These are phyloP conservation scores for Apiospora rasikravindrae DNA, from an alignment of 2,329 filamentous ascomycete species.

Conservation along the genomic window DNA sequence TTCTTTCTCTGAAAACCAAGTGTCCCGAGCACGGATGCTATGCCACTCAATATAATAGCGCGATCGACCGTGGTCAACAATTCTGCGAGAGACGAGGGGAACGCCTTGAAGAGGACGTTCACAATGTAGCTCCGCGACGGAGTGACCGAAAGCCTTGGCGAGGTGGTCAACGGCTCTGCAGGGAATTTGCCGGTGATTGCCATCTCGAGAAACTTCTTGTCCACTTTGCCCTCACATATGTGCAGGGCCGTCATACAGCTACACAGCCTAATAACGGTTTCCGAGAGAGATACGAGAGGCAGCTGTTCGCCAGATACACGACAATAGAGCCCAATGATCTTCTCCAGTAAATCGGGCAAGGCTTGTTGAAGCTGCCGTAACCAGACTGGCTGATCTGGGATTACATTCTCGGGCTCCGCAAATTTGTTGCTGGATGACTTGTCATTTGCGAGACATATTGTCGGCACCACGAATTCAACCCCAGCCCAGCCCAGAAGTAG, in stretches of 20 bases:
- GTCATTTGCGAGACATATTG: constrained; percentile 58
- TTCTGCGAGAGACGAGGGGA: constrained; percentile 70
- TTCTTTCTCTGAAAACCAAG: constrained; percentile 88
- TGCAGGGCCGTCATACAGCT: constrained; percentile 73
- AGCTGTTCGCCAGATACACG: constrained; percentile 73
- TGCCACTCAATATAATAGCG: constrained; percentile 80
- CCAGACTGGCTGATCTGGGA: constrained; percentile 55
- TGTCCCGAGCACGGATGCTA: constrained; percentile 81
- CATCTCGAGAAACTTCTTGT: constrained; percentile 64
- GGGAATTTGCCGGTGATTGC: constrained; percentile 68
- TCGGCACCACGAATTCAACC: constrained; percentile 79
- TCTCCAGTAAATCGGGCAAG: constrained; percentile 76
- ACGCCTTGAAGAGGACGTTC: constrained; percentile 69
- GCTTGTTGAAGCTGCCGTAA: constrained; percentile 61
- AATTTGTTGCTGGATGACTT: constrained; percentile 44
- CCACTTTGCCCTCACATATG: constrained; percentile 66
- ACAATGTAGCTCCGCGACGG: constrained; percentile 69
- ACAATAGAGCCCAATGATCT: constrained; percentile 75
- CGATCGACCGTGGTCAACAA: constrained; percentile 75
- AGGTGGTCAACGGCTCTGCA: constrained; percentile 53
- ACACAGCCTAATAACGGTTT: constrained; percentile 75
- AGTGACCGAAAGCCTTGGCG: constrained; percentile 59
- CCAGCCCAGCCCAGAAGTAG: constrained; percentile 84
- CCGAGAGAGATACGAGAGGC: constrained; percentile 73
- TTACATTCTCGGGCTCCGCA: constrained; percentile 44